A percentile compares a stretch with the other conserved stretches of the same genome.
phyloP scores from a whole-genome alignment of 805 yeast species.

The Kodamaea jinghongensis region DNA sequence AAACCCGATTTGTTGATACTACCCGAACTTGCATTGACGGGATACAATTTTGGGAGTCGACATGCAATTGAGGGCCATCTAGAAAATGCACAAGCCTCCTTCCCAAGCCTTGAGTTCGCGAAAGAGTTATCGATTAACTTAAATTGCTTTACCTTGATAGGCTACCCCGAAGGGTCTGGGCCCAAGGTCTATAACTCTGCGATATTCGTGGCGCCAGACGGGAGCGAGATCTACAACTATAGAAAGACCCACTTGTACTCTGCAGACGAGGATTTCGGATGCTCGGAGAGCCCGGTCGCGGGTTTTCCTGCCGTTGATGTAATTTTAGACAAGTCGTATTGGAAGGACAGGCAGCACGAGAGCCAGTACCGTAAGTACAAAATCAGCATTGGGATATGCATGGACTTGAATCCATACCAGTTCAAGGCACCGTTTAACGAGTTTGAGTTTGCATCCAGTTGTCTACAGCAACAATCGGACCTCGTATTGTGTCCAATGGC shows the following conservation, averaged over 20 bases:
- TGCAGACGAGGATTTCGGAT: slow-evolving; percentile 81
- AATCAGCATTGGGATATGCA: slow-evolving; percentile 79
- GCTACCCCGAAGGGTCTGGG: slow-evolving; percentile 66
- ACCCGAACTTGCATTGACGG: slow-evolving; percentile 84
- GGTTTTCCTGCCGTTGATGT: slow-evolving; percentile 56
- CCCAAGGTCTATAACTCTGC: slow-evolving; percentile 65
- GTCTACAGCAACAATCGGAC: slow-evolving; percentile 45
- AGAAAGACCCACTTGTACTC: slow-evolving; percentile 74
- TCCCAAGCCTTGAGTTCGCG: slow-evolving; percentile 59
- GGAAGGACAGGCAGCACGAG: slow-evolving; percentile 13
- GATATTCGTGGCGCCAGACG: slow-evolving; percentile 56
- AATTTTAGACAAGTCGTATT: slow-evolving; percentile 23
- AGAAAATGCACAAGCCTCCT: slow-evolving; percentile 36
- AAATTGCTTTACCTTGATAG: slow-evolving; percentile 68
- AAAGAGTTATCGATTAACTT: slow-evolving; percentile 45
- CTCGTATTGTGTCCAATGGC: slow-evolving; percentile 80
- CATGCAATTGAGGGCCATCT: slow-evolving; percentile 55
- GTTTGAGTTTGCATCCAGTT: slow-evolving; percentile 66
- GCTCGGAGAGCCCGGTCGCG: slow-evolving; percentile 56
- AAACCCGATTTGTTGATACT: slow-evolving; percentile 65
- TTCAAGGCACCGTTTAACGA: slow-evolving; percentile 75
- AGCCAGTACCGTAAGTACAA: slow-evolving; percentile 10
- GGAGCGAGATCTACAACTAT: slow-evolving; percentile 61
- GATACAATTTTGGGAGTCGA: slow-evolving; percentile 62
- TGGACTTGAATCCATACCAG: slow-evolving; percentile 88